Percentiles rank a stretch among this genome's conserved stretches.
These are phyloP conservation scores for Dothideomycetidae sp. DNA, from an alignment of 2,329 filamentous ascomycete species.

Conservation along the genomic window DNA sequence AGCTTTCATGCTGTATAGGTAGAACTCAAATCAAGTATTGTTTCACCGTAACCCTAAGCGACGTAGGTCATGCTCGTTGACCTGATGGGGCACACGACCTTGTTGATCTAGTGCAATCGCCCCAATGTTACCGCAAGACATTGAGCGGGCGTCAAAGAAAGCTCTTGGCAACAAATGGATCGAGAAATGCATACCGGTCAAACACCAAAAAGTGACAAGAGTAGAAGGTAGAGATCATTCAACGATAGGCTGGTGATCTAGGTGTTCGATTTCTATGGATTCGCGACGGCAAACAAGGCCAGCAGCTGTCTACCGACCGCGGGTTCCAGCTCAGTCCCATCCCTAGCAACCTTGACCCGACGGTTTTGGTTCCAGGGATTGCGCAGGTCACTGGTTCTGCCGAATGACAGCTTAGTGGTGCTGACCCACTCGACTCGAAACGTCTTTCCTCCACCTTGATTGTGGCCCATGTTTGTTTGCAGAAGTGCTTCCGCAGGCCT, in stretches of 20 bases:
- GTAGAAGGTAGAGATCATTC: too few species aligned
- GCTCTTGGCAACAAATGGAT: too few species aligned
- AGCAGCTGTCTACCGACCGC: slow-evolving; percentile 62
- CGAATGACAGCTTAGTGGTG: slow-evolving; percentile 71
- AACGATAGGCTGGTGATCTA: too few species aligned
- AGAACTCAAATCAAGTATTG: background rate
- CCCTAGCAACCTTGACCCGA: slow-evolving; percentile 88
- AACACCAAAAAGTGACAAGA: too few species aligned
- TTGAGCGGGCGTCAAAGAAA: too few species aligned
- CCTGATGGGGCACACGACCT: too few species aligned
- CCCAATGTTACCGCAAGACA: too few species aligned
- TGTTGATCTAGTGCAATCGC: too few species aligned
- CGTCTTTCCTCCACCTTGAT: slow-evolving; percentile 72
- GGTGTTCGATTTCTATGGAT: too few species aligned
- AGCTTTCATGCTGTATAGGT: background rate
- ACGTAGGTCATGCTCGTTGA: too few species aligned
- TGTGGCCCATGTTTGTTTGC: slow-evolving; percentile 19
- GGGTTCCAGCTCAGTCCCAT: slow-evolving; percentile 86
- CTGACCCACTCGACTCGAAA: slow-evolving; percentile 87
- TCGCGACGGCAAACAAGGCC: slow-evolving; percentile 70
- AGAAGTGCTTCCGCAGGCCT: too few species aligned
- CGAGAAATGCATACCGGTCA: too few species aligned
- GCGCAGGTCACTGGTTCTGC: slow-evolving; percentile 68
- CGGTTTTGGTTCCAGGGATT: slow-evolving; percentile 93
- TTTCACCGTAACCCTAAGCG: background rate